Evolutionary conservation across 768 basidiomycete species (phyloP).

Genomic region (Dentipellis fragilis): DNA sequence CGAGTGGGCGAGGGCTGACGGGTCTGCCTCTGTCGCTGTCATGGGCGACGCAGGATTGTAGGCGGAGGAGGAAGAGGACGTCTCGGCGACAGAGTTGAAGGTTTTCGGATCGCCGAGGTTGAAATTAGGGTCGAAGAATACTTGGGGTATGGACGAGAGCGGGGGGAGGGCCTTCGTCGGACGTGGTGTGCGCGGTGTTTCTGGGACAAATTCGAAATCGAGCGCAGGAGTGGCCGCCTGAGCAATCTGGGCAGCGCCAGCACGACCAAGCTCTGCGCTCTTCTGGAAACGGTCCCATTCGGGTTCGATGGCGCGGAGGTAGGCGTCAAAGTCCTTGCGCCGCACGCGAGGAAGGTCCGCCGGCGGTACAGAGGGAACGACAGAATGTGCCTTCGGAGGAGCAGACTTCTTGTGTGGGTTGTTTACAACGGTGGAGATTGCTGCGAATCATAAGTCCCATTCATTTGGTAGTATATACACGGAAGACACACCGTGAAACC

Average conservation of each 20-base stretch:
- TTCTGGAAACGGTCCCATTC: slow-evolving; percentile 74
- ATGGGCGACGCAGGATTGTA: slow-evolving; percentile 11
- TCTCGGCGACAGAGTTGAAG: slow-evolving; percentile 67
- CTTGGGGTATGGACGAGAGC: slow-evolving; percentile 62
- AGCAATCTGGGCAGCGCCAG: slow-evolving; percentile 21
- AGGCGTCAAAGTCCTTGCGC: slow-evolving; percentile 77
- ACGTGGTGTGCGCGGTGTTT: slow-evolving; percentile 19
- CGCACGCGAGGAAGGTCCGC: slow-evolving; percentile 74
- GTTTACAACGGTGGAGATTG: slow-evolving; percentile 89
- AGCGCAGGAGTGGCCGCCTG: background rate
- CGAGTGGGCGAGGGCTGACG: slow-evolving; percentile 52
- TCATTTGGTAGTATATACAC: no score
- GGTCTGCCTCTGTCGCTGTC: slow-evolving; percentile 30
- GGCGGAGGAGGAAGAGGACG: slow-evolving; percentile 1
- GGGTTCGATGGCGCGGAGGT: slow-evolving; percentile 57
- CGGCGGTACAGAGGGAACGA: slow-evolving; percentile 59
- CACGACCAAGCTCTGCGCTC: slow-evolving; percentile 23
- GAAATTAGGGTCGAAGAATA: slow-evolving; percentile 76
- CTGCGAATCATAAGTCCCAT: slow-evolving; percentile 29
- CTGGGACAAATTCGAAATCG: slow-evolving; percentile 5
- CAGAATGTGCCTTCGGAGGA: slow-evolving; percentile 81
- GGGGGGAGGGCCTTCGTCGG: slow-evolving; percentile 44
- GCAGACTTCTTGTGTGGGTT: slow-evolving; percentile 79
- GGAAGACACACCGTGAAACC: slow-evolving; percentile 69
- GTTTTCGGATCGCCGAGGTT: slow-evolving; percentile 72